Base-by-base conservation (phyloP, 345 rosid genomes). In the Eucalyptus tenuipes region DNA sequence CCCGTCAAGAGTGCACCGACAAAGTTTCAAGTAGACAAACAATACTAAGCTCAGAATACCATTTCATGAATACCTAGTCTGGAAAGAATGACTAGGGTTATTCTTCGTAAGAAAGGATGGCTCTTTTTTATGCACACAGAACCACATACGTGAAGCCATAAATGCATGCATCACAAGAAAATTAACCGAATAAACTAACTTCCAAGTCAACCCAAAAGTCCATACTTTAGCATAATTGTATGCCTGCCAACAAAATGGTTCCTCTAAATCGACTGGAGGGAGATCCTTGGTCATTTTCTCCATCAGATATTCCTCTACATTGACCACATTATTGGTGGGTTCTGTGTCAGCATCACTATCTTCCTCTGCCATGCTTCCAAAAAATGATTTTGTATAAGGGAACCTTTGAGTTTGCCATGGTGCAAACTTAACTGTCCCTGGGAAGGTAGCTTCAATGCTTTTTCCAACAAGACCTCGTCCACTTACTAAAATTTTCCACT, bases 201-300 rank as follows among this genome's bases (percentile, higher is more conserved):
- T 33, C 75, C 81, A 71, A 71, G 81, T 71, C 44, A 71, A 33
- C 81, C 44, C 81, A 71, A 37, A 17, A 18, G 71, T 87, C 85
- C 94, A 90, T 93, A 96, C 99, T 92, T 97, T 98, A 42, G 99
- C 99, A 90, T 96, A 97, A 91, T 93, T 93, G 93, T 97, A 98
- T 47, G 99, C 99, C 87, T 95, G 97, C 98, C 99, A 98, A 91
- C 97, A 96, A 90, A 96, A 97, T 4, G 99, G 98, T 93, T 98
- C 99, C 91, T 98, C 99, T 88, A 96, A 94, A 88, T 95, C 98
- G 88, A 87, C 97, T 18, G 98, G 94, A 87, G 96, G 97, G 91
- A 98, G 98, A 91, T 94, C 94, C 91, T 94, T 95, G 92, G 89
- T 95, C 95, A 97, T 98, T 93, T 97, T 95, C 93, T 95, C 96